These are phyloP conservation scores for Agastache rugosa DNA, from an alignment of 257 asterid species.

Conservation along the genomic window DNA sequence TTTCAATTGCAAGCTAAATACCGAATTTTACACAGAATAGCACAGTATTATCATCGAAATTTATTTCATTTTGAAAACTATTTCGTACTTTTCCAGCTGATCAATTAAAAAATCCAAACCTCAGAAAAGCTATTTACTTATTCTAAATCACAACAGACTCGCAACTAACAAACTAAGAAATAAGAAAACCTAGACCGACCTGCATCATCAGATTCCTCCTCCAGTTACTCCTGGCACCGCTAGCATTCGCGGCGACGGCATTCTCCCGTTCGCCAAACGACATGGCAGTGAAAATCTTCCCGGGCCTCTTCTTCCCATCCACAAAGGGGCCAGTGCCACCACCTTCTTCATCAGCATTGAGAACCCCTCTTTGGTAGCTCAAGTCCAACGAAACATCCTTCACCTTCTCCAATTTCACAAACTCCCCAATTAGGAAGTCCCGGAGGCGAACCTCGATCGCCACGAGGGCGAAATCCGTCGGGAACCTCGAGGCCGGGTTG, in stretches of 20 bases:
- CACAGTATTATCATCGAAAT: too few species aligned
- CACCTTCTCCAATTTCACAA: conserved; percentile 75
- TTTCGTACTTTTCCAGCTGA: conserved; percentile 11
- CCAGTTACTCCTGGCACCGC: conserved; percentile 53
- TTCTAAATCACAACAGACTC: neutral
- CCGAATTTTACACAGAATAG: neutral
- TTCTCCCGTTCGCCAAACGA: conserved; percentile 64
- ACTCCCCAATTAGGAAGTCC: conserved; percentile 63
- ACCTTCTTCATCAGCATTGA: conserved; percentile 44
- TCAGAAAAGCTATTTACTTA: neutral
- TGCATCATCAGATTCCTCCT: conserved; percentile 81
- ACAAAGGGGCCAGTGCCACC: conserved; percentile 54
- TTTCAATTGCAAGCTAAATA: neutral
- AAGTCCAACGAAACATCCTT: conserved; percentile 86
- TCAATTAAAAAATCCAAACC: neutral
- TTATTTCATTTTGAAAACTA: neutral
- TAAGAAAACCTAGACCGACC: conserved; percentile 44
- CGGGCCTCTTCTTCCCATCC: conserved; percentile 84
- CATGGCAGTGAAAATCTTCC: conserved; percentile 91
- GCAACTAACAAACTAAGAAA: conserved; percentile 5
- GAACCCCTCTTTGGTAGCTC: conserved; percentile 77
- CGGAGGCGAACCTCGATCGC: conserved; percentile 60
- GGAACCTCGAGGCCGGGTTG: conserved; percentile 80
- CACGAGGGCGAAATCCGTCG: conserved; percentile 90
- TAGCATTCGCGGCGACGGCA: conserved; percentile 35